phyloP scores from a whole-genome alignment of 176 grass and related monocot genomes.

The Poa pratensis region DNA sequence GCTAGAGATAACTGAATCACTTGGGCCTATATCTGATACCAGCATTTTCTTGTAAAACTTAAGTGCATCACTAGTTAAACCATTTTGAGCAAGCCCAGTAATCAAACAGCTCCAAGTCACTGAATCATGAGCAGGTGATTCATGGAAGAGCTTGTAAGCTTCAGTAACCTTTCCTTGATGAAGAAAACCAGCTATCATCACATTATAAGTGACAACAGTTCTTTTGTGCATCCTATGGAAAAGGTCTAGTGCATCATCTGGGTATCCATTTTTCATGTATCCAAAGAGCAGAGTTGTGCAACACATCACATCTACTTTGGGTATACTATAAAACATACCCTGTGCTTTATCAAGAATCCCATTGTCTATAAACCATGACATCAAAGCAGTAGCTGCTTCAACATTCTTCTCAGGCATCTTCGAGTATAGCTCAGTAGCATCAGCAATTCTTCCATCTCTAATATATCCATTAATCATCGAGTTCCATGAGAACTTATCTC shows the following conservation, averaged over 20 bases:
- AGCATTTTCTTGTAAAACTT: conserved; percentile 62
- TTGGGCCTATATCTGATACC: conserved; percentile 50
- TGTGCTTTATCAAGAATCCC: conserved; percentile 62
- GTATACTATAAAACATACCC: conserved; percentile 56
- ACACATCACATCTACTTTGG: conserved; percentile 51
- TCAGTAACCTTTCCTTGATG: conserved; percentile 58
- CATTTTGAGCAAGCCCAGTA: conserved; percentile 57
- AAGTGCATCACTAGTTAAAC: conserved; percentile 55
- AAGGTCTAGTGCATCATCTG: conserved; percentile 57
- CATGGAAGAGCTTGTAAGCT: conserved; percentile 66
- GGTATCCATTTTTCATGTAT: conserved; percentile 65
- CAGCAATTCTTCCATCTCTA: conserved; percentile 57
- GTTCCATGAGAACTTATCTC: conserved; percentile 71
- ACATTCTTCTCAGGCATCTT: conserved; percentile 65
- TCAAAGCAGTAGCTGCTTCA: conserved; percentile 62
- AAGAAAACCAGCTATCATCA: conserved; percentile 71
- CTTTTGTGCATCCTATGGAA: conserved; percentile 58
- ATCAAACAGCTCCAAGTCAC: conserved; percentile 66
- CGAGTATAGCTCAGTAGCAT: conserved; percentile 57
- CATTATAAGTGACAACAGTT: conserved; percentile 61
- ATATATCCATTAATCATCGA: conserved; percentile 64
- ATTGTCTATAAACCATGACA: conserved; percentile 65
- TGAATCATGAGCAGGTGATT: conserved; percentile 52
- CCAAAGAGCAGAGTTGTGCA: conserved; percentile 69
- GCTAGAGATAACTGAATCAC: conserved; percentile 56